Evolutionary conservation across 495 filamentous ascomycete genomes (phyloP).

Genomic region (Gamarada debralockiae): DNA sequence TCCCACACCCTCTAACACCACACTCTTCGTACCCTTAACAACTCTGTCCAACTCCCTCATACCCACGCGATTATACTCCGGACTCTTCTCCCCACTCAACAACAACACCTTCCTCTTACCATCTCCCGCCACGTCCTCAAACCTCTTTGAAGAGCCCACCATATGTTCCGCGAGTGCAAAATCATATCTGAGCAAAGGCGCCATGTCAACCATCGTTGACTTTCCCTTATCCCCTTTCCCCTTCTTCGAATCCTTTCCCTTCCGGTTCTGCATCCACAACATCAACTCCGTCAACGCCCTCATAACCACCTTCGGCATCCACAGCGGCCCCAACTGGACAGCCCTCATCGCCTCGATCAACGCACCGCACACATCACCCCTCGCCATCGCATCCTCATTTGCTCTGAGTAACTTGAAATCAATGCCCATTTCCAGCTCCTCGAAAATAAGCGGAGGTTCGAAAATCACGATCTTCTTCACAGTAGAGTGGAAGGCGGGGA

Average conservation of each 20-base stretch:
- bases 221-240: background rate
- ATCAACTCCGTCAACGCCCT: conserved; percentile 2
- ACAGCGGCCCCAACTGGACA: conserved; percentile 12
- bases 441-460: conserved; percentile 13
- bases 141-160: background rate
- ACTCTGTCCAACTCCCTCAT: conserved; percentile 1
- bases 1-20: conserved; percentile 1
- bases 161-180: conserved; percentile 7
- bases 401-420: background rate
- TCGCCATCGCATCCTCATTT: background rate
- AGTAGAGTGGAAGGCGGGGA: background rate
- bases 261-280: conserved; percentile 7
- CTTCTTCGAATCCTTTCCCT: background rate
- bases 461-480: conserved; percentile 9
- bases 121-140: conserved; percentile 1
- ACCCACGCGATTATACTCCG: background rate
- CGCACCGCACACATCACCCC: conserved; percentile 4
- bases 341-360: conserved; percentile 11
- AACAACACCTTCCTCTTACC: conserved; percentile 4
- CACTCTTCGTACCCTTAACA: conserved; percentile 2
- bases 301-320: conserved; percentile 15
- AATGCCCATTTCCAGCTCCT: background rate
- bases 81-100: conserved; percentile 3
- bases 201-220: conserved; percentile 10
- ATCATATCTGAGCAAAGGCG: conserved; percentile 10